These are phyloP conservation scores for Magnusiomyces paraingens DNA, from an alignment of 1,139 yeast species.

Conservation along the genomic window DNA sequence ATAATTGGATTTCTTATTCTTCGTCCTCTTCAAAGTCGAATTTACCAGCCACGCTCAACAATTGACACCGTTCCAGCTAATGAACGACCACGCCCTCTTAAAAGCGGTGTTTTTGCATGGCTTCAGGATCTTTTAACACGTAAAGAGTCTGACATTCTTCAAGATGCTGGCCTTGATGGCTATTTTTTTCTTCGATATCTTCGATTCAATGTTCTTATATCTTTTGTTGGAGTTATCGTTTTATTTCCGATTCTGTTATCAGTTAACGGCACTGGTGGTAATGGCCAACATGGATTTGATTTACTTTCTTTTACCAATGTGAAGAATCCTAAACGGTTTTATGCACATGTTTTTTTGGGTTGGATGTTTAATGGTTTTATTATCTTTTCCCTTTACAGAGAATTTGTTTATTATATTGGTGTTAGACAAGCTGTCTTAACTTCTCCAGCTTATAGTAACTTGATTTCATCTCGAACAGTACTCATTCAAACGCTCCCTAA, in stretches of 20 bases:
- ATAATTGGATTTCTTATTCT: slow-evolving; percentile 52
- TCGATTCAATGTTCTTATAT: slow-evolving; percentile 52
- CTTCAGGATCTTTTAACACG: slow-evolving; percentile 35
- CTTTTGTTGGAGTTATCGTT: slow-evolving; percentile 56
- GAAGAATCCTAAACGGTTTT: slow-evolving; percentile 55
- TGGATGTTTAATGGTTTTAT: slow-evolving; percentile 72
- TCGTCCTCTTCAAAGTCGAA: slow-evolving; percentile 58
- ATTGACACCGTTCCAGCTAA: slow-evolving; percentile 41
- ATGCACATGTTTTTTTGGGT: slow-evolving; percentile 78
- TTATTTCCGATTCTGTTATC: slow-evolving; percentile 79
- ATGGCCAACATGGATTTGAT: slow-evolving; percentile 59
- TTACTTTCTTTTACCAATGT: slow-evolving; percentile 74
- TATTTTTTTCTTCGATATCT: slow-evolving; percentile 78
- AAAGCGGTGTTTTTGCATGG: slow-evolving; percentile 33
- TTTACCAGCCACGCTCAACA: slow-evolving; percentile 79
- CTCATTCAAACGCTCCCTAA: slow-evolving; percentile 77
- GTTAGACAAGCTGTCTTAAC: slow-evolving; percentile 76
- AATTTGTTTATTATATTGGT: slow-evolving; percentile 70
- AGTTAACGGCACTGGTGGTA: slow-evolving; percentile 70
- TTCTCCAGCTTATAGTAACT: slow-evolving; percentile 69
- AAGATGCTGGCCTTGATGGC: slow-evolving; percentile 82
- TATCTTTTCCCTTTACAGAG: slow-evolving; percentile 70
- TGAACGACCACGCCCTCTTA: slow-evolving; percentile 33
- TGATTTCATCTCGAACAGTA: slow-evolving; percentile 71
- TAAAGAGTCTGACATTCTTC: slow-evolving; percentile 63